Base-by-base conservation (phyloP, 495 filamentous ascomycete species). In the Neurospora pannonica region DNA sequence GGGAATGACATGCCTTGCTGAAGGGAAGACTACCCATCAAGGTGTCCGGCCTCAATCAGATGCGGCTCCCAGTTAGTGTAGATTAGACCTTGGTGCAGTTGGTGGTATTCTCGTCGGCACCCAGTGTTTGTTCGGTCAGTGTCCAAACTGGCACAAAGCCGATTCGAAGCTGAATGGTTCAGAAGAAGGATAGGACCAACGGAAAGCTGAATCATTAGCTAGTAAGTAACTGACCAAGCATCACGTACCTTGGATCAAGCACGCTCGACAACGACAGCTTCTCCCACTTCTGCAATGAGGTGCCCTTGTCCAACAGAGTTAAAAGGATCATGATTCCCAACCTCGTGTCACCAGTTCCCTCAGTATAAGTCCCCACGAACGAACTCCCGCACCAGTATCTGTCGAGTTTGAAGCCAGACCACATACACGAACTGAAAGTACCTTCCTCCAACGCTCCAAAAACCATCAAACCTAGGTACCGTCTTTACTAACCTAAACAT, bases 401-500 rank as follows among this genome's bases (percentile, higher is more conserved):
- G 10, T 13, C 10, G 2, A 24, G 46, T 13, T 21, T 13, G 21
- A 3, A 24, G 46, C 46, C 46, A 13, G 24, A 31, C 24, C 54
- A 5, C 13, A 15, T 31, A 24, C 54, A 62, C 5, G 5, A 13
- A 31, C 48, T 60, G 24, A 3, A 60, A 2, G 3, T 5, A 54
- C 13, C 46, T 54, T 54, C 0, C 2, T 48, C 43, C 21, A 0
- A 24, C 0, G 46, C 21, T 54, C 5, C 0, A 24, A 21, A 24
- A 0, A 24, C 9, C 19, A 1, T 24, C 46, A n/a, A 9, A 43
- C 19, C 42, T 1, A 8, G 42, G 19, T 43, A 43, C 3, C 17
- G 0, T 43, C 0, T 19, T 43, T n/a, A n/a, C 0, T 4, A 5
- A 24, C 46, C 24, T 5, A 0, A 0, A 1, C 46, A 0, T 54